phyloP scores from a whole-genome alignment of 768 basidiomycete genomes.

The Aureoboletus auriporus region DNA sequence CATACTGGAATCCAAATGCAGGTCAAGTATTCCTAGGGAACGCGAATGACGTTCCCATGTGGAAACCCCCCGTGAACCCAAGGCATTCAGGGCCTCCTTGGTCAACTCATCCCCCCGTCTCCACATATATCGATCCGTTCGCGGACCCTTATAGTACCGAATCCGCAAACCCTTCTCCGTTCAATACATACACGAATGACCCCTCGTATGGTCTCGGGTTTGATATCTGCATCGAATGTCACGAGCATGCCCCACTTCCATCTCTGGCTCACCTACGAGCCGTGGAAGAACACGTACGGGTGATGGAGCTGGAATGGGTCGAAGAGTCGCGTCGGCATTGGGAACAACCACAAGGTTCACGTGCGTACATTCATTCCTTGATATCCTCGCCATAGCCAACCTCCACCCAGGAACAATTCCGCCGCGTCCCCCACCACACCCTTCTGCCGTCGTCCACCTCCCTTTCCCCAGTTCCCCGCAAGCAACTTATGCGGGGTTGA shows the following conservation, averaged over 20 bases:
- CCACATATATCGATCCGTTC: conserved; percentile 15
- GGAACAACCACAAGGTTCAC: conserved; percentile 16
- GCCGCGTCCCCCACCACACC: conserved; percentile 66
- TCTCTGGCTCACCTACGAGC: conserved; percentile 59
- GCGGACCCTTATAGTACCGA: conserved; percentile 13
- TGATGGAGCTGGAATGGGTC: conserved; percentile 65
- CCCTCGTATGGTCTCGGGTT: conserved; percentile 59
- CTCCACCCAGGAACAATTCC: conserved; percentile 30
- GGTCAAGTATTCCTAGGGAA: conserved; percentile 84
- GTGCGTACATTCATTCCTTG: neutral
- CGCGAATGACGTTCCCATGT: conserved; percentile 70
- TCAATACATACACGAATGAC: conserved; percentile 36
- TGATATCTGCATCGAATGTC: conserved; percentile 86
- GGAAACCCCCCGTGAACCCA: conserved; percentile 21
- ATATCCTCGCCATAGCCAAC: too few species aligned
- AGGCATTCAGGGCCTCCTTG: neutral
- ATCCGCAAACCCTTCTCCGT: conserved; percentile 28
- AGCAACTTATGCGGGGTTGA: conserved; percentile 50
- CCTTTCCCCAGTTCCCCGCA: conserved; percentile 70
- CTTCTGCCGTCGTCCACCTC: conserved; percentile 67
- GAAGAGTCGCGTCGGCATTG: conserved; percentile 34
- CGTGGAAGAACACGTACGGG: conserved; percentile 69
- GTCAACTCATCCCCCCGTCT: neutral
- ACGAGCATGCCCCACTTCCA: conserved; percentile 76
- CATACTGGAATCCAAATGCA: conserved; percentile 49